Conservation (phyloP, 2,329 filamentous ascomycete species). For the Amauroascus verrucosus region DNA sequence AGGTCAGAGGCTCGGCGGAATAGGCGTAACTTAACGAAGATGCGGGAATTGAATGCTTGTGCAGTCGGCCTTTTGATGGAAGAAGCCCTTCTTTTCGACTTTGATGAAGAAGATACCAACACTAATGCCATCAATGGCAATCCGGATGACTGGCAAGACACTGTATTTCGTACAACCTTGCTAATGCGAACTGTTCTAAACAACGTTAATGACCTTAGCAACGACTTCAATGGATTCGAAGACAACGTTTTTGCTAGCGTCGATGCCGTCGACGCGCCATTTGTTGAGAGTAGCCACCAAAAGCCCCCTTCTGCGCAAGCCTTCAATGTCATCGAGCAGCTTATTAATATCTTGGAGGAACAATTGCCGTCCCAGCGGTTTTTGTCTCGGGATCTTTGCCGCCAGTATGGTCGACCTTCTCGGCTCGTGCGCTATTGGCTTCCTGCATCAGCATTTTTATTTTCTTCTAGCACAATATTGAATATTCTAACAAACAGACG, state of each 20-base stretch:
- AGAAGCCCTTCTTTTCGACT: conserved; percentile 63
- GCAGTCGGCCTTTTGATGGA: conserved; percentile 80
- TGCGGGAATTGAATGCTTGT: conserved; percentile 72
- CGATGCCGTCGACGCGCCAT: conserved; percentile 44
- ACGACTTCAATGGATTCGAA: conserved; percentile 45
- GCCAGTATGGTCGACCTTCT: conserved; percentile 64
- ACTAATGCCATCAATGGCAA: conserved; percentile 37
- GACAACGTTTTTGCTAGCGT: conserved; percentile 47
- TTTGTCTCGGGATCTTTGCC: conserved; percentile 47
- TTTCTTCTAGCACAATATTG: conserved; percentile 81
- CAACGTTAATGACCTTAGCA: conserved; percentile 56
- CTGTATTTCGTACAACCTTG: conserved; percentile 68
- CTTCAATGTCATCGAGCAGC: conserved; percentile 25
- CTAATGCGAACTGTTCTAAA: conserved; percentile 77
- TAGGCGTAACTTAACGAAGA: conserved; percentile 57
- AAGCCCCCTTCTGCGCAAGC: conserved; percentile 19
- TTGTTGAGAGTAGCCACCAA: conserved; percentile 35
- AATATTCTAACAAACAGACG: conserved; percentile 63
- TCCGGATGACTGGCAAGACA: conserved; percentile 54
- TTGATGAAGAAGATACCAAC: conserved; percentile 49
- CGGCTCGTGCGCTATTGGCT: conserved; percentile 79
- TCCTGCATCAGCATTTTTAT: conserved; percentile 56
- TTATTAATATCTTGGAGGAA: conserved; percentile 52
- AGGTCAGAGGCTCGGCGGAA: conserved; percentile 67
- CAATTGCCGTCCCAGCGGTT: conserved; percentile 58